A percentile compares a stretch with the other conserved stretches of the same genome.
These are phyloP conservation scores for Rosa multiflora DNA, from an alignment of 306 rosid genomes.

Conservation along the genomic window DNA sequence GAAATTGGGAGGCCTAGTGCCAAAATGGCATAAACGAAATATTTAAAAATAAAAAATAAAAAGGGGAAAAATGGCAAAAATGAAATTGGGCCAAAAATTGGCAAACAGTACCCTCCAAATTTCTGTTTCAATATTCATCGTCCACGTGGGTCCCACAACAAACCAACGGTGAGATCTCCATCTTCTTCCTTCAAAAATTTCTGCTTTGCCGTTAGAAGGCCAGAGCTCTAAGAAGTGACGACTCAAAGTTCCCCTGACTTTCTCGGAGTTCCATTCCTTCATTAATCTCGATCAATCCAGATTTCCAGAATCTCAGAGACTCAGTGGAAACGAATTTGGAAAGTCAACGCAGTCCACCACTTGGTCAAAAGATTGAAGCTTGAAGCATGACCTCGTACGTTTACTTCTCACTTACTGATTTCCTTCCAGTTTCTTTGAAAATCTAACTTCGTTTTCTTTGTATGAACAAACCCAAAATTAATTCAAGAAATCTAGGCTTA, in stretches of 20 bases:
- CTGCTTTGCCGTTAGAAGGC: neutral
- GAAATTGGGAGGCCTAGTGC: too few relatives aligned
- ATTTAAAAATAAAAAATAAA: too few relatives aligned
- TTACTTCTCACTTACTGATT: neutral
- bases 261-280: neutral
- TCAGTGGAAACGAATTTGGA: neutral
- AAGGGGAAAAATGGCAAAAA: too few relatives aligned
- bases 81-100: too few relatives aligned
- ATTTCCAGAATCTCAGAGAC: neutral
- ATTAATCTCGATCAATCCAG: neutral
- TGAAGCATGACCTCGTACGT: conserved; percentile 1
- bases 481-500: neutral
- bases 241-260: neutral
- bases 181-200: neutral
- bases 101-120: too few relatives aligned
- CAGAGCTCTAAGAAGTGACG: too few relatives aligned
- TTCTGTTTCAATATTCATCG: too few relatives aligned
- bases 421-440: too few relatives aligned
- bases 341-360: neutral
- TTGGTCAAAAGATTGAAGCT: neutral
- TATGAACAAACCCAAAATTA: neutral
- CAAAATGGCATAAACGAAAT: too few relatives aligned
- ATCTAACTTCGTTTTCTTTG: neutral
- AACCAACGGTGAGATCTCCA: neutral
- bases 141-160: too few relatives aligned